Percentiles rank a stretch among this genome's conserved stretches.
These are phyloP conservation scores for Ascochyta clinopodiicola DNA, from an alignment of 2,329 filamentous ascomycete genomes.

Conservation along the genomic window DNA sequence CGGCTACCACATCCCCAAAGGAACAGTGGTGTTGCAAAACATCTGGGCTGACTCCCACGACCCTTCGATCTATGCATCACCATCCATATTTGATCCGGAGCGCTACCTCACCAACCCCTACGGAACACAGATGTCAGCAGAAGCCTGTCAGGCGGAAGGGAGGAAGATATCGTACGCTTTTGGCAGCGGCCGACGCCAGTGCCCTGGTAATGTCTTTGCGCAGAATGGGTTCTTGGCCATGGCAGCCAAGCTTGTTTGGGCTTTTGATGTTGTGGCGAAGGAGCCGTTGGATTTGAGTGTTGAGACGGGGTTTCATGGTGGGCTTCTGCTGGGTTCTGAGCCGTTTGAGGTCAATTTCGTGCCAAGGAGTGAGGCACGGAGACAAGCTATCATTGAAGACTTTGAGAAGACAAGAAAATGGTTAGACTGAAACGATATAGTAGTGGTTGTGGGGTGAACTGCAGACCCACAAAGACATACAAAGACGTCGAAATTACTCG, in stretches of 20 bases:
- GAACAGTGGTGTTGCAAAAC: conserved; percentile 21
- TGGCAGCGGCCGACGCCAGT: conserved; percentile 5
- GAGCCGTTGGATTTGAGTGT: conserved; percentile 4
- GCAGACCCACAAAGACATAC: neutral
- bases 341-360: conserved; percentile 5
- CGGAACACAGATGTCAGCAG: neutral
- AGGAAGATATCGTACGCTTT: neutral
- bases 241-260: conserved; percentile 8
- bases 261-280: conserved; percentile 2
- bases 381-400: conserved; percentile 1
- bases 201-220: conserved; percentile 6
- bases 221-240: conserved; percentile 4
- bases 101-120: conserved; percentile 6
- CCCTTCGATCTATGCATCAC: neutral
- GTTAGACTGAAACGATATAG: neutral
- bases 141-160: conserved; percentile 3
- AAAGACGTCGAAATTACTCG: too few relatives aligned
- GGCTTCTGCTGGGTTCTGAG: neutral
- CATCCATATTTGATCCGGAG: neutral
- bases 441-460: too few relatives aligned
- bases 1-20: conserved; percentile 57
- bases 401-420: neutral
- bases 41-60: conserved; percentile 7
- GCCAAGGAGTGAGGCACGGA: neutral
- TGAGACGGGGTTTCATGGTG: conserved; percentile 8